Conservation (phyloP, 257 asterid species). For the Scutellaria baicalensis region DNA sequence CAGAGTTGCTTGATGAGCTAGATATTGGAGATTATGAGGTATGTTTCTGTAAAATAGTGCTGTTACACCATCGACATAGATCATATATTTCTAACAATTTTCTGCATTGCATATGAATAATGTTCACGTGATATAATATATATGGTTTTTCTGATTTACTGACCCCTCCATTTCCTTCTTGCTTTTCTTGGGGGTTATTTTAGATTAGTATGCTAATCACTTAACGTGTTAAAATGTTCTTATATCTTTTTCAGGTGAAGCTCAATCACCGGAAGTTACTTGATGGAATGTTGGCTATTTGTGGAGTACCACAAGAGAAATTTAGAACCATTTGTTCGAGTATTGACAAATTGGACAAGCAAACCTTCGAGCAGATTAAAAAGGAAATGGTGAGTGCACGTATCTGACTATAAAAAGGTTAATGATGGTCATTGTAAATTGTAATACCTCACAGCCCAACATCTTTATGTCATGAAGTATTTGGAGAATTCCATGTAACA, state of each 20-base stretch:
- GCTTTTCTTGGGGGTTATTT: not conserved
- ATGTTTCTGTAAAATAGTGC: not conserved
- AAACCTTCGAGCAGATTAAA: slow-evolving; percentile 79
- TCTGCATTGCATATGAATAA: not conserved
- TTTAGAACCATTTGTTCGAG: slow-evolving; percentile 90
- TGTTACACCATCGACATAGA: not conserved
- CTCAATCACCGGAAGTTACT: slow-evolving; percentile 83
- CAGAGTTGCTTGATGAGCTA: slow-evolving; percentile 85
- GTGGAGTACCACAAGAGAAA: slow-evolving; percentile 88
- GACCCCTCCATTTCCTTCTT: not conserved
- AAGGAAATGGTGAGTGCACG: slow-evolving; percentile 73
- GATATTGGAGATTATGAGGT: slow-evolving; percentile 94
- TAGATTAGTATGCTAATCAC: not conserved
- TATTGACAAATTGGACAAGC: slow-evolving; percentile 95
- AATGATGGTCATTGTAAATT: not conserved
- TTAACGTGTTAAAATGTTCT: not conserved
- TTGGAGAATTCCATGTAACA: not conserved
- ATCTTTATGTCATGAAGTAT: not conserved
- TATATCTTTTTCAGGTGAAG: slow-evolving; percentile 57
- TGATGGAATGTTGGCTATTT: slow-evolving; percentile 89
- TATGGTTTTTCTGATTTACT: slow-evolving; percentile 1
- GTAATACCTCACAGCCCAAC: not conserved
- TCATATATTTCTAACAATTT: not conserved
- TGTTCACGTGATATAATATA: not conserved
- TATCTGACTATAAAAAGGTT: slow-evolving; percentile 2